phyloP scores from a whole-genome alignment of 805 yeast genomes.

The Kuraishia cidri region DNA sequence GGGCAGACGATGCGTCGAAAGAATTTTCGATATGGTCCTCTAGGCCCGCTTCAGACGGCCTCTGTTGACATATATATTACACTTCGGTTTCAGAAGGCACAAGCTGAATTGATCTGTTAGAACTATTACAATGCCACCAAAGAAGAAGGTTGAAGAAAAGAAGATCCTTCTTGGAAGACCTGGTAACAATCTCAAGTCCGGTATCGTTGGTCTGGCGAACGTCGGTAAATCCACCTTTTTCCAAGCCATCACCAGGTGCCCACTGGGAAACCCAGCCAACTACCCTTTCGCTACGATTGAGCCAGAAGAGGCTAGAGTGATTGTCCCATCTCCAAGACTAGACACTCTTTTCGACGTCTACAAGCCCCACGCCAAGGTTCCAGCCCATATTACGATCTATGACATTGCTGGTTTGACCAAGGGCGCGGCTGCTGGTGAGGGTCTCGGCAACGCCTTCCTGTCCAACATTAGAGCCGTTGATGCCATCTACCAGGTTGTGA shows the following conservation, averaged over 20 bases:
- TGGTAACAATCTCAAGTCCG: conserved; percentile 41
- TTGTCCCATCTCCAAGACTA: conserved; percentile 74
- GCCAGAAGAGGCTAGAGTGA: conserved; percentile 55
- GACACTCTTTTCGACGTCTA: conserved; percentile 68
- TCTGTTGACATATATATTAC: too few relatives aligned
- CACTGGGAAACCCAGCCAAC: conserved; percentile 59
- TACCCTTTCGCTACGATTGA: conserved; percentile 74
- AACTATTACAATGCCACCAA: conserved; percentile 31
- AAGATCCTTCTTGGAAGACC: conserved; percentile 28
- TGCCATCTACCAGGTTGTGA: conserved; percentile 95
- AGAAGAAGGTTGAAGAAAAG: conserved; percentile 29
- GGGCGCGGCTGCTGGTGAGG: conserved; percentile 96
- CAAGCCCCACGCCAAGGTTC: conserved; percentile 78
- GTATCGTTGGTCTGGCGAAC: conserved; percentile 92
- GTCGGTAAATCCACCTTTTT: conserved; percentile 54
- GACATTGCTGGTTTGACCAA: conserved; percentile 98
- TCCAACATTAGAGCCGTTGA: conserved; percentile 96
- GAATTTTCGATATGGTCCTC: too few relatives aligned
- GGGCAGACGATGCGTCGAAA: conserved; percentile 28
- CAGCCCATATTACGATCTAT: conserved; percentile 86
- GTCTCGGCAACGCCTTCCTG: conserved; percentile 95
- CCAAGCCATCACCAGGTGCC: conserved; percentile 52
- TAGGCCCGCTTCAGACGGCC: too few relatives aligned
- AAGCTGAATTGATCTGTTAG: too few relatives aligned
- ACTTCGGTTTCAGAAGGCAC: background rate